Conservation (phyloP, 75 land plant genomes). For the Isoetes taiwanensis region DNA sequence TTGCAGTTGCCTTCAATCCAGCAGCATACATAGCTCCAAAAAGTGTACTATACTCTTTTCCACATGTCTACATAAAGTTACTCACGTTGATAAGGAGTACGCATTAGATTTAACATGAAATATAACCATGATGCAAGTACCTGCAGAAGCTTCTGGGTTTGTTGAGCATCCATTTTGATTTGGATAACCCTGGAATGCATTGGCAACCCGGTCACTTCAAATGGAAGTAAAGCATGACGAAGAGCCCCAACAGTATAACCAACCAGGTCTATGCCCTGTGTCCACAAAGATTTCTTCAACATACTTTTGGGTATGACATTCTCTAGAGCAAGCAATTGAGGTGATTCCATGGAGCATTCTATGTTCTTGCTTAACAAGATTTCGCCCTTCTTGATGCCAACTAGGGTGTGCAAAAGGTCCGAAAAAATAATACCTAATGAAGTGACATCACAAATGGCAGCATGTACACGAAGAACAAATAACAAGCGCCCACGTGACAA, state of each 20-base stretch:
- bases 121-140: too few species aligned
- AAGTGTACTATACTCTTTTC: conserved; percentile 39
- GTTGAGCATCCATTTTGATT: conserved; percentile 26
- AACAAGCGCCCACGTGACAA: conserved; percentile 15
- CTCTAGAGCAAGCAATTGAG: conserved; percentile 64
- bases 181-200: conserved; percentile 41
- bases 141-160: conserved; percentile 38
- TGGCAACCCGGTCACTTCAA: conserved; percentile 26
- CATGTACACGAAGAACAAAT: conserved; percentile 48
- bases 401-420: conserved; percentile 31
- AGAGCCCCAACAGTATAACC: conserved; percentile 76
- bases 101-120: too few species aligned
- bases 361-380: too few species aligned
- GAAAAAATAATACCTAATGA: conserved; percentile 42
- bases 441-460: conserved; percentile 70
- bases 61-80: conserved; percentile 78
- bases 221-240: conserved; percentile 42
- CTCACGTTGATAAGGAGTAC: too few species aligned
- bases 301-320: conserved; percentile 49
- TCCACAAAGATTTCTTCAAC: conserved; percentile 79
- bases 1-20: conserved; percentile 44
- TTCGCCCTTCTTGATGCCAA: too few species aligned
- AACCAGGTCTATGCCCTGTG: conserved; percentile 67
- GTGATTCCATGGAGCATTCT: background rate
- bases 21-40: conserved; percentile 63